Evolutionary conservation across 1,284 basidiomycete species (phyloP).

Genomic region (Coniophora puteana): DNA sequence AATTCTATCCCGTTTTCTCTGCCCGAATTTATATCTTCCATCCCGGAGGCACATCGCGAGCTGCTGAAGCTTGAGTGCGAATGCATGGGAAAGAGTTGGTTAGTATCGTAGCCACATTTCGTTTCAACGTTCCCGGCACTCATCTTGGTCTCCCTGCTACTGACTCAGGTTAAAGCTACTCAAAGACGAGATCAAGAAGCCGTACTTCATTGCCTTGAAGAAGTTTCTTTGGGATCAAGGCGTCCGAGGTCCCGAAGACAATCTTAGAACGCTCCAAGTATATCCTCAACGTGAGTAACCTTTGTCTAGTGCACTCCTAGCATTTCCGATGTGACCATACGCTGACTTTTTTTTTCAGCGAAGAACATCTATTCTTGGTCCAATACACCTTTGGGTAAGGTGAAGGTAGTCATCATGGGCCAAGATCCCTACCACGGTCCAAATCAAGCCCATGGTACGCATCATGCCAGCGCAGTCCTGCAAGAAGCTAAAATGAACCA

Average conservation of each 20-base stretch:
- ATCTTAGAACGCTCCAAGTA: slow-evolving; percentile 40
- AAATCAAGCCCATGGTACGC: slow-evolving; percentile 69
- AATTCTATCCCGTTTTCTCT: slow-evolving; percentile 72
- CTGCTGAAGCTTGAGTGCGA: slow-evolving; percentile 67
- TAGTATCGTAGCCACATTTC: slow-evolving; percentile 18
- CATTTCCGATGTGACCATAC: slow-evolving; percentile 1
- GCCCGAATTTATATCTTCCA: slow-evolving; percentile 46
- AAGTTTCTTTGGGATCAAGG: slow-evolving; percentile 68
- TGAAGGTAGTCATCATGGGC: slow-evolving; percentile 79
- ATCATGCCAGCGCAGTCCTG: too few species aligned
- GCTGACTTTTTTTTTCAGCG: slow-evolving; percentile 35
- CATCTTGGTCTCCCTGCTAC: slow-evolving; percentile 8
- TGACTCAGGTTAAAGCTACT: slow-evolving; percentile 62
- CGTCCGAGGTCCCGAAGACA: slow-evolving; percentile 50
- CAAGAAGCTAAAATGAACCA: neutral
- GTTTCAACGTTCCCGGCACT: neutral
- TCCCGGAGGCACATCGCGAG: slow-evolving; percentile 54
- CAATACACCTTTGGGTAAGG: slow-evolving; percentile 70
- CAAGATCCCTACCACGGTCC: slow-evolving; percentile 74
- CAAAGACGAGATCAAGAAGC: slow-evolving; percentile 68
- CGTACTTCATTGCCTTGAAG: slow-evolving; percentile 73
- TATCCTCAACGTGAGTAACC: slow-evolving; percentile 59
- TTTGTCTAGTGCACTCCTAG: slow-evolving; percentile 5
- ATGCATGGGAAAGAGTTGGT: slow-evolving; percentile 74
- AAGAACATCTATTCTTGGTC: slow-evolving; percentile 81